Evolutionary conservation across 257 asterid species (phyloP), one percentile per base, ranked within the genome.

Genomic region (Lantana camara): DNA sequence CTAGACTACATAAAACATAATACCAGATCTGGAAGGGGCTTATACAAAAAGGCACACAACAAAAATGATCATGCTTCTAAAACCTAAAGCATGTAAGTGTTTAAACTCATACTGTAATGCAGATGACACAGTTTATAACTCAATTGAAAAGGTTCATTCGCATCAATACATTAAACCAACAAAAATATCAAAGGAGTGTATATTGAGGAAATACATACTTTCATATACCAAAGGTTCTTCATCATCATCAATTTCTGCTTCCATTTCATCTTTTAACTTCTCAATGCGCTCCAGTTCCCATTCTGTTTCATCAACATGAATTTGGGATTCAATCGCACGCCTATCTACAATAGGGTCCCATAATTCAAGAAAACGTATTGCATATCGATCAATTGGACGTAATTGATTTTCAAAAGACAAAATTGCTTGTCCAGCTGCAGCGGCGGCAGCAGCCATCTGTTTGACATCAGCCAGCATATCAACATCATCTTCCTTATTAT

Each of bases 401-500:
- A 94, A 68, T 57, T 90, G 96, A 82, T 77, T 78, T 82, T 90
- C 98, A 47, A 94, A 91, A 62, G 98, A 88, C 57, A 80, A 71
- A 77, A 88, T 73, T 27, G 80, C 85, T 70, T 94, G 92, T 66
- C 96, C 99, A 30, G 96, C 84, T 63, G 95, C 91, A 40, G 90
- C 97, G 17, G 97, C 99, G 45, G 99, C 96, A 1, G 89, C 96
- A 53, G 98, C 97, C 95, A 90, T 90, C 85, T 94, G 95, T 75
- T 86, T 88, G 74, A 94, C 99, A 66, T 94, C 96, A 53, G 92
- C 96, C 68, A 90, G 73, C 99, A 90, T 91, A 69, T 94, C 98
- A 69, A 76, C 74, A 74, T 90, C 97, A 65, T 94, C 96, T 71
- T 86, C 96, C 64, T 84, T 82, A 75, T 80, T 65, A 71, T 85